phyloP scores from a whole-genome alignment of 352 stramenopile genomes.

The Phytophthora macrochlamydospora region DNA sequence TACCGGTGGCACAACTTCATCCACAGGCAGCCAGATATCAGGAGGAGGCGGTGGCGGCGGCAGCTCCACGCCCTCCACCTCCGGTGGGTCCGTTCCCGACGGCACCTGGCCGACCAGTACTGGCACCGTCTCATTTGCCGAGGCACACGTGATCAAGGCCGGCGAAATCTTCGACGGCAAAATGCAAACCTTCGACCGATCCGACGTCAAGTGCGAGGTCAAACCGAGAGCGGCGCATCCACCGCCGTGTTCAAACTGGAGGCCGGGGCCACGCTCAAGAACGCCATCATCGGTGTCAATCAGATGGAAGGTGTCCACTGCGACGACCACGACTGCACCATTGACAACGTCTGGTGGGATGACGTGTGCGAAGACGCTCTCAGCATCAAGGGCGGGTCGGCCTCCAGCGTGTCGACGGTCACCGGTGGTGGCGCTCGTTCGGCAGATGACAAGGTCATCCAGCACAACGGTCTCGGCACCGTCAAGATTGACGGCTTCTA shows the following conservation, averaged over 20 bases:
- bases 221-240: background rate
- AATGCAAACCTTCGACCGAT: constrained; percentile 1
- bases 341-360: constrained; percentile 2
- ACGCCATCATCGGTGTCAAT: constrained; percentile 1
- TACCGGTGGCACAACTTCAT: background rate
- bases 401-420: constrained; percentile 1
- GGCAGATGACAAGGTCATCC: background rate
- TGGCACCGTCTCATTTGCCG: background rate
- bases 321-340: constrained; percentile 1
- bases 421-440: background rate
- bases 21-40: constrained; percentile 7
- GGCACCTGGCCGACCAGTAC: background rate
- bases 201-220: background rate
- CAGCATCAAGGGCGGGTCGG: background rate
- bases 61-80: constrained; percentile 5
- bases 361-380: constrained; percentile 3
- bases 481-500: constrained; percentile 2
- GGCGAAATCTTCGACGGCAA: constrained; percentile 2
- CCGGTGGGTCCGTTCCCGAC: constrained; percentile 6
- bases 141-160: background rate
- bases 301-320: constrained; percentile 1
- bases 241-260: background rate
- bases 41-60: constrained; percentile 1
- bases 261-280: background rate
- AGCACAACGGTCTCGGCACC: constrained; percentile 1